Evolutionary conservation across 2,329 filamentous ascomycete species (phyloP).

Genomic region (Ophiostoma sp.): DNA sequence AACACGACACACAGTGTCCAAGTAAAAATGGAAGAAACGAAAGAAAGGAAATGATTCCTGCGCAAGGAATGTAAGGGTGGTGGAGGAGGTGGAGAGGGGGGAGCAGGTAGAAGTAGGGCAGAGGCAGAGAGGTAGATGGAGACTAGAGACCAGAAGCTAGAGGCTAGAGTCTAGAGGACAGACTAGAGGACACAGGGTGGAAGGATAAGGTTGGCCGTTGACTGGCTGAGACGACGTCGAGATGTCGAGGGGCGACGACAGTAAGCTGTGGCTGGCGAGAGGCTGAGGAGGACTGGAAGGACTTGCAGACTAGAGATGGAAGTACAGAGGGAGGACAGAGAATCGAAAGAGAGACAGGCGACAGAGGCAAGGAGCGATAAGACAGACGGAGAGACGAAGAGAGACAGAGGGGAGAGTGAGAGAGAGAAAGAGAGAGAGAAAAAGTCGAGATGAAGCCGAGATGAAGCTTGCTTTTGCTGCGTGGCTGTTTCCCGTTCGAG

Average conservation of each 20-base stretch:
- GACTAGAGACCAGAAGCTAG: neutral
- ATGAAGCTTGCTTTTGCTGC: neutral
- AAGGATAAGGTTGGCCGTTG: neutral
- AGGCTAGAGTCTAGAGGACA: neutral
- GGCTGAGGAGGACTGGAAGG: neutral
- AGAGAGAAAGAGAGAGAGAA: neutral
- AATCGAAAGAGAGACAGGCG: neutral
- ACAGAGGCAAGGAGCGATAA: neutral
- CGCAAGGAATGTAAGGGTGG: slow-evolving; percentile 6
- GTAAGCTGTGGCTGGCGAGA: neutral
- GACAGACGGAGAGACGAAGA: too few species aligned
- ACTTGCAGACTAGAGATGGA: neutral
- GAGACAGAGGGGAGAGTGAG: neutral
- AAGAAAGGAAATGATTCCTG: neutral
- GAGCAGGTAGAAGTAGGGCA: neutral
- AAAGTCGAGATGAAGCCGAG: neutral
- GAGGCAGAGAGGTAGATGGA: neutral
- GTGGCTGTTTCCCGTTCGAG: neutral
- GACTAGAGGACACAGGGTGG: neutral
- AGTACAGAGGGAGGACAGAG: neutral
- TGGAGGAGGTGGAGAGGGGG: neutral
- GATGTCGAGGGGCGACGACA: neutral
- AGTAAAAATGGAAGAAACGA: neutral
- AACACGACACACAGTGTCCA: slow-evolving; percentile 7
- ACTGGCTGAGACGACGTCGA: neutral